These are phyloP conservation scores for Spatholobus suberectus DNA, from an alignment of 306 rosid genomes.

Conservation along the genomic window DNA sequence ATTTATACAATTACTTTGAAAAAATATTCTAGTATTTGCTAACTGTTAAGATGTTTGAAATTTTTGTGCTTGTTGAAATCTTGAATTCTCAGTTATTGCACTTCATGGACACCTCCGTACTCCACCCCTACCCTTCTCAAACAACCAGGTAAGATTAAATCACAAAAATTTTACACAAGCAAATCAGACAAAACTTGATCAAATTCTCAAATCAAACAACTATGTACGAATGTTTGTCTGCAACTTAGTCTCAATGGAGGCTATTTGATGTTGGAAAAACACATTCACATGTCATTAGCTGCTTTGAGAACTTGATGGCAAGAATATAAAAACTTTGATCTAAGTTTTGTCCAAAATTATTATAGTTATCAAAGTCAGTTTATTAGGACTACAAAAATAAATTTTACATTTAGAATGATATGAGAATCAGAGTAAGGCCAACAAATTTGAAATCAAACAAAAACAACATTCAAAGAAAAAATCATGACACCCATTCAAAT, in stretches of 20 bases:
- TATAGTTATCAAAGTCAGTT: conserved; percentile 6
- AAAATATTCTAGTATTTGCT: too few relatives aligned
- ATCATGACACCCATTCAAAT: neutral
- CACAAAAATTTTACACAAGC: neutral
- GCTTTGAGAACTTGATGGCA: neutral
- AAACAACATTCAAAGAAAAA: neutral
- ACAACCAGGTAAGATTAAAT: neutral
- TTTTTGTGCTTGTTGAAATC: too few relatives aligned
- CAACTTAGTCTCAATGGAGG: neutral
- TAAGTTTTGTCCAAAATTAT: neutral
- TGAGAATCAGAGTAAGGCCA: conserved; percentile 8
- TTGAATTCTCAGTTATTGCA: too few relatives aligned
- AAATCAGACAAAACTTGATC: neutral
- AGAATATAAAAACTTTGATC: neutral
- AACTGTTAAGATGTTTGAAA: too few relatives aligned
- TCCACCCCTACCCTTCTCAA: neutral
- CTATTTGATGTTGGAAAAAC: neutral
- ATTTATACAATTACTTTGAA: neutral
- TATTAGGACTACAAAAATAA: conserved; percentile 1
- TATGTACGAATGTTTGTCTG: neutral
- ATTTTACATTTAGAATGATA: neutral
- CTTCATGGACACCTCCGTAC: too few relatives aligned
- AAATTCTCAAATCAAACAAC: neutral
- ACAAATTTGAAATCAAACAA: conserved; percentile 17
- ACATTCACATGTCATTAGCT: neutral